Evolutionary conservation across 371 early-diverging fungal species (phyloP), one percentile per base, ranked within the genome.

Genomic region (Actinomortierella ambigua): DNA sequence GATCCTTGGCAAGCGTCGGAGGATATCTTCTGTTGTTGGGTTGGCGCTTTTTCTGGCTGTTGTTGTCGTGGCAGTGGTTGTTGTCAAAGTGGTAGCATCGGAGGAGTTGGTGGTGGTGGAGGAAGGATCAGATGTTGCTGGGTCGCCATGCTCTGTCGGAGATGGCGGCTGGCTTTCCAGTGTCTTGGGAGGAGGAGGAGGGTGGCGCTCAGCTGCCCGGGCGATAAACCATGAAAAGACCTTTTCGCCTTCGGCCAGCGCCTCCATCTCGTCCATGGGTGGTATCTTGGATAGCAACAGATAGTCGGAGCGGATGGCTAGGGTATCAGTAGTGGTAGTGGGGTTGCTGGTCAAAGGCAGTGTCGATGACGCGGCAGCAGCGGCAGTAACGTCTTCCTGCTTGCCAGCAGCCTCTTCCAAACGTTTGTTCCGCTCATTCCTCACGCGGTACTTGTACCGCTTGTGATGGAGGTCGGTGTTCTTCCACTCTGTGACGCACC

Each of bases 401-500:
- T 34, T 11, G 4, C 11, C 34, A 11, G 7, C 34, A 6, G 4
- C 11, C 7, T 11, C 34, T 11, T 34, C 34, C 34, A 34, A 34
- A 34, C 4, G 34, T 34, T 34, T 34, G 4, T 34, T 34, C 34
- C 34, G 34, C 34, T 34, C 34, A 11, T 28, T 40, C 27, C 53
- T 41, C 15, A 40, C 49, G 15, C 51, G 53, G 23, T 44, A 22
- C 55, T 77, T 69, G 28, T 67, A 57, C 15, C 65, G 65, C 60
- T 47, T 56, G 1, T 68, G 64, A 24, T 77, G 76, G 1, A 55
- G 50, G 18, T 81, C 77, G 42, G 59, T 73, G 49, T 63, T 57
- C 68, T 77, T 77, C 55, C 82, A 85, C 42, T 79, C 82, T 2
- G 89, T 83, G 48, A 90, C 86, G 46, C 85, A 85, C 82, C 82